phyloP scores from a whole-genome alignment of 2,329 filamentous ascomycete species.

The Monosporascus sp. region DNA sequence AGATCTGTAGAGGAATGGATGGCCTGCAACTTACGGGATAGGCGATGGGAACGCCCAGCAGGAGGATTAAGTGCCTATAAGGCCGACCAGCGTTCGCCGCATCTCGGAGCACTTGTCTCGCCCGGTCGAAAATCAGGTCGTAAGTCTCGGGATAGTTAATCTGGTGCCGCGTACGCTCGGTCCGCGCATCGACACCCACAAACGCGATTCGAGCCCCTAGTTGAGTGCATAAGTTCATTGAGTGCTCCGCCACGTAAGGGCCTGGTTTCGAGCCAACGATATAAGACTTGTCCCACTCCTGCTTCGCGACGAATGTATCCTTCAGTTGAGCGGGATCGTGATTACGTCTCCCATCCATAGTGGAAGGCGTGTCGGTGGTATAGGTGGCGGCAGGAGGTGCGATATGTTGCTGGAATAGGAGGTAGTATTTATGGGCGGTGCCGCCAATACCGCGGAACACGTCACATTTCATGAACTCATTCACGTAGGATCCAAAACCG shows the following conservation, averaged over 20 bases:
- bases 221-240: slow-evolving; percentile 79
- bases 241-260: slow-evolving; percentile 85
- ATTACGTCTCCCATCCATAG: slow-evolving; percentile 53
- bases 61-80: slow-evolving; percentile 81
- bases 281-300: slow-evolving; percentile 62
- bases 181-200: slow-evolving; percentile 85
- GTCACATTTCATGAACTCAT: slow-evolving; percentile 87
- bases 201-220: slow-evolving; percentile 81
- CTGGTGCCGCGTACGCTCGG: slow-evolving; percentile 89
- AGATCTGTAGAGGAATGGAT: slow-evolving; percentile 27
- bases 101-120: slow-evolving; percentile 67
- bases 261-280: slow-evolving; percentile 73
- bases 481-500: slow-evolving; percentile 89
- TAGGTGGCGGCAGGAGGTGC: slow-evolving; percentile 81
- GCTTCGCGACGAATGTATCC: slow-evolving; percentile 64
- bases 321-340: slow-evolving; percentile 68
- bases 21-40: slow-evolving; percentile 60
- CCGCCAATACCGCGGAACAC: slow-evolving; percentile 91
- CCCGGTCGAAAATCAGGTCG: slow-evolving; percentile 72
- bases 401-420: slow-evolving; percentile 94
- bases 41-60: slow-evolving; percentile 82
- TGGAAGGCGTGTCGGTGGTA: slow-evolving; percentile 62
- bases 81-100: slow-evolving; percentile 65
- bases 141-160: slow-evolving; percentile 94
- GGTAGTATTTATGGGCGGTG: slow-evolving; percentile 94